Evolutionary conservation across 2,329 filamentous ascomycete genomes (phyloP).

Genomic region (Cytospora mali): DNA sequence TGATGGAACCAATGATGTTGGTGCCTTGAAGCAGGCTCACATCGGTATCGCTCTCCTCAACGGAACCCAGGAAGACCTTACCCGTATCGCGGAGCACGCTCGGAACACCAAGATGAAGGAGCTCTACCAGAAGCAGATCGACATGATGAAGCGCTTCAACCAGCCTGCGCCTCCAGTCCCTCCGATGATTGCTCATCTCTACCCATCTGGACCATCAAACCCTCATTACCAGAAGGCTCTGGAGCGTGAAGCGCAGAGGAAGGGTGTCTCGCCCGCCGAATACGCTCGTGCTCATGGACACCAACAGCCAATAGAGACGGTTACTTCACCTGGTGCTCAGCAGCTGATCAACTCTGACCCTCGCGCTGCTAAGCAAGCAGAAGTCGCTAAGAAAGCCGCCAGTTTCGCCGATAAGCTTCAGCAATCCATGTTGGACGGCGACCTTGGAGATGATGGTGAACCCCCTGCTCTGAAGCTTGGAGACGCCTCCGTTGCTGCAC

Average conservation of each 20-base stretch:
- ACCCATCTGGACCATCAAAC: constrained; percentile 86
- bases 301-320: constrained; percentile 61
- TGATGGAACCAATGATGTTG: constrained; percentile 97
- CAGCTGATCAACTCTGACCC: constrained; percentile 57
- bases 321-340: constrained; percentile 68
- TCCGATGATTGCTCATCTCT: constrained; percentile 88
- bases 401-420: constrained; percentile 86
- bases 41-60: constrained; percentile 96
- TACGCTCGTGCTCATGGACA: constrained; percentile 55
- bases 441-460: constrained; percentile 80
- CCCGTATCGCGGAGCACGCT: constrained; percentile 88
- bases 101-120: constrained; percentile 98
- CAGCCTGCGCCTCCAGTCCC: constrained; percentile 91
- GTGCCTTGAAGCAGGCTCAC: constrained; percentile 95
- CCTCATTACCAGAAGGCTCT: constrained; percentile 94
- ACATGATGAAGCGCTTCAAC: constrained; percentile 93
- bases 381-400: constrained; percentile 71
- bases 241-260: constrained; percentile 79
- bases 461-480: constrained; percentile 96
- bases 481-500: constrained; percentile 94
- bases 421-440: constrained; percentile 83
- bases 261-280: constrained; percentile 66
- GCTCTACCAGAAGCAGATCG: constrained; percentile 93
- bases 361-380: constrained; percentile 61
- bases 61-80: constrained; percentile 87